Conservation (phyloP, 2,329 filamentous ascomycete species). For the Stagonosporopsis rhizophila region DNA sequence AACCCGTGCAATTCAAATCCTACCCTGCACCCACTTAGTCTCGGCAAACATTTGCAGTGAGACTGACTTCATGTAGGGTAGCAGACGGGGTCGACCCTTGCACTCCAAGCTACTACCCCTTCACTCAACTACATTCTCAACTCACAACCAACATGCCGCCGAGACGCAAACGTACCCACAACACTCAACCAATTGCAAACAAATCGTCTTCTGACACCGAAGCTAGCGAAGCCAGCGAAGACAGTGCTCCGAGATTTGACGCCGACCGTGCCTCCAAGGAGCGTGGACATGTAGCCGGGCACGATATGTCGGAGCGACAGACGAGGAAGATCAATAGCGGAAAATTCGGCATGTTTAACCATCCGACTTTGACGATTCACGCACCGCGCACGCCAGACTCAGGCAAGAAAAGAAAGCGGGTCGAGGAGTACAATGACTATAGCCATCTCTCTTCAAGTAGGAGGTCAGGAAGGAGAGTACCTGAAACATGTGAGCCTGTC, state of each 20-base stretch:
- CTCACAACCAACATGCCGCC: too few relatives aligned
- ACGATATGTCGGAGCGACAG: not conserved
- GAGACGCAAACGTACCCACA: not conserved
- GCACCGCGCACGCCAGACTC: not conserved
- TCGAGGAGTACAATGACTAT: not conserved
- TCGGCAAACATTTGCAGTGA: too few relatives aligned
- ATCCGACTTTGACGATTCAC: not conserved
- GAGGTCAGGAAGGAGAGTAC: too few relatives aligned
- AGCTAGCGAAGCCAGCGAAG: conserved; percentile 3
- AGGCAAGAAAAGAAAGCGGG: not conserved
- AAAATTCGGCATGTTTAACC: not conserved
- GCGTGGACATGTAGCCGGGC: not conserved
- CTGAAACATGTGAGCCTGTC: too few relatives aligned
- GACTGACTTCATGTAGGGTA: too few relatives aligned
- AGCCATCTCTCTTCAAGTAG: too few relatives aligned
- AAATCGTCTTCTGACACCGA: not conserved
- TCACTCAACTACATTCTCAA: not conserved
- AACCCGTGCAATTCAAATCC: too few relatives aligned
- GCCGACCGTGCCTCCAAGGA: not conserved
- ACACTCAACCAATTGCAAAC: not conserved
- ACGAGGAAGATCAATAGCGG: not conserved
- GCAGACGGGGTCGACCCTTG: too few relatives aligned
- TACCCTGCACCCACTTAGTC: too few relatives aligned
- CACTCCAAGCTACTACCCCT: too few relatives aligned
- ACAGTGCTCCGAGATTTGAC: not conserved